Evolutionary conservation across 495 filamentous ascomycete genomes (phyloP), one percentile per base, ranked within the genome.

Genomic region (Talaromyces thailandensis): DNA sequence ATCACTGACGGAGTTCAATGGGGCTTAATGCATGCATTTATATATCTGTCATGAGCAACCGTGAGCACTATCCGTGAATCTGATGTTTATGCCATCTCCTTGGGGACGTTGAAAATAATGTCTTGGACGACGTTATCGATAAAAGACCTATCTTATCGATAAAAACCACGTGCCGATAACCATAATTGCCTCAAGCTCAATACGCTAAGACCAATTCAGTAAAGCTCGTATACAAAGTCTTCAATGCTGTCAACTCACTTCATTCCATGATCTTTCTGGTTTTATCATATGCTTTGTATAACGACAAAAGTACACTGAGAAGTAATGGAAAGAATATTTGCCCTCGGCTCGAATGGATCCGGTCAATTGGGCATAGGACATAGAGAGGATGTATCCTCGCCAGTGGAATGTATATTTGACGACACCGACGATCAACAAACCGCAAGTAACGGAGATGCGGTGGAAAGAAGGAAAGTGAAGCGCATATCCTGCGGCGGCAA

Each of bases 261-360:
- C 31, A 32, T 32, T 32, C 31, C 8, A 32, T 8, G 4, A 32
- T 32, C 31, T 8, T 28, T 28, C 26, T 1, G 9, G 9, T 9
- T 32, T 32, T 32, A 6, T 1, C 5, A 32, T 32, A 7, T 6
- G 31, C 31, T 32, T 32, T 6, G 1, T 32, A 6, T 7, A 8
- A 32, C 9, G 9, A 32, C 9, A 7, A 16, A 29, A 29, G 16
- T 31, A 21, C 0, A 21, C 4, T 31, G 14, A 59, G 21, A 32
- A 31, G 23, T 3, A 60, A 76, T 79, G 75, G 74, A 69, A 53
- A 35, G 25, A 35, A 76, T 96, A 50, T 91, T 86, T 69, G 86
- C 92, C n/a, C 85, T 96, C 65, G 94, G 94, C 35, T 97, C 93
- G 29, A 98, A 97, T 72, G 87, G 89, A 40, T 89, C 86, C 6